Base-by-base conservation (phyloP, 2,329 filamentous ascomycete genomes). In the Ophiocordyceps robertsii region DNA sequence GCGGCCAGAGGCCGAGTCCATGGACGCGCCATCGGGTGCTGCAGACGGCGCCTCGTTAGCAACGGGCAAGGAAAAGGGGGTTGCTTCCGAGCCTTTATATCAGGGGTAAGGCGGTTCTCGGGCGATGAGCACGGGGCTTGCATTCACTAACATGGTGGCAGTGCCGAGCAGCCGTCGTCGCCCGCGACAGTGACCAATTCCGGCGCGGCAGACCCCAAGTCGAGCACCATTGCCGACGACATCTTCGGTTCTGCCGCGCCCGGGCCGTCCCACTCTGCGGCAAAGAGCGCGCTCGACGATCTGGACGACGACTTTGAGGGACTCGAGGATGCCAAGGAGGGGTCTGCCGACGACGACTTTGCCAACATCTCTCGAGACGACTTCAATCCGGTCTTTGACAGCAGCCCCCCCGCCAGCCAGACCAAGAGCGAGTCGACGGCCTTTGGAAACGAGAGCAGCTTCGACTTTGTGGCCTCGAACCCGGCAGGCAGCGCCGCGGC, bases 311-410 rank as follows among this genome's bases (percentile, higher is more conserved):
- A 87, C 36, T 92, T 92, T 51, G 83, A 86, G 52, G 85, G 85
- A 43, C 73, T 93, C 14, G 80, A 86, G 46, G 86, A 93, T 54
- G 86, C 86, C 37, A 86, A 87, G 56, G 86, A 92, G 60, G 84
- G 82, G 39, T 80, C 75, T 21, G 79, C 74, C 1, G 85, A 89
- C 45, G 84, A 90, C 45, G 84, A 90, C 49, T 87, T 89, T 63
- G 80, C 81, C 53, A 83, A 73, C 53, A 73, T 88, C 47, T 83
- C 80, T 40, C 74, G 77, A 37, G 81, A 84, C 49, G 84, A 90
- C 51, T 92, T 90, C 60, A 87, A 89, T 56, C 75, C 83, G 1
- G 77, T 84, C 16, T 92, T 92, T 49, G 85, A 92, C 61, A 85
- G 81, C 58, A 74, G 71, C 52, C 73, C 73, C 5, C 68, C 72